Evolutionary conservation across 2,329 filamentous ascomycete genomes (phyloP).

Genomic region (Trichoderma lentiforme): DNA sequence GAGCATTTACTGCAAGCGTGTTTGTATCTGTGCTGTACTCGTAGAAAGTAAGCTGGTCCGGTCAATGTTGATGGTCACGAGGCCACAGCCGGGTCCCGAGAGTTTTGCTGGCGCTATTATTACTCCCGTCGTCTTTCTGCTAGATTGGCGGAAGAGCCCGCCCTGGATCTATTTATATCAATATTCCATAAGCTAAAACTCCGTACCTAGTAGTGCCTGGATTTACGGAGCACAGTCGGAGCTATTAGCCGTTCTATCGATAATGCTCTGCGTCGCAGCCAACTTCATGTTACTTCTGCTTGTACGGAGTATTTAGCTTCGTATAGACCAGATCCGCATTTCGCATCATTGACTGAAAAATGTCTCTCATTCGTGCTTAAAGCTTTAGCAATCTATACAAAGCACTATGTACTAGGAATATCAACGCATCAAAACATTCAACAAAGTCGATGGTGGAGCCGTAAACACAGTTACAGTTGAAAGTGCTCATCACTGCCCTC

Average conservation of each 20-base stretch:
- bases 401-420: neutral
- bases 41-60: neutral
- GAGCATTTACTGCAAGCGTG: neutral
- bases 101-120: neutral
- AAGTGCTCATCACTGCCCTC: neutral
- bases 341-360: neutral
- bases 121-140: neutral
- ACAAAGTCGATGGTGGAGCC: neutral
- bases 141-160: neutral
- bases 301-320: neutral
- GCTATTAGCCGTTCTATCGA: neutral
- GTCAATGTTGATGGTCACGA: neutral
- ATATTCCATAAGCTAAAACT: neutral
- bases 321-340: neutral
- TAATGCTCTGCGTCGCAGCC: neutral
- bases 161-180: neutral
- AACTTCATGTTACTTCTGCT: neutral
- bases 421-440: neutral
- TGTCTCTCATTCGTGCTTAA: neutral
- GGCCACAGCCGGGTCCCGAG: constrained; percentile 1
- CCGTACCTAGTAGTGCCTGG: neutral
- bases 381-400: neutral
- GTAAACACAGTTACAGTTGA: neutral
- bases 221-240: neutral
- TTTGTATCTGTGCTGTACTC: too few species aligned